Evolutionary conservation across 306 rosid species (phyloP), one percentile per base, ranked within the genome.

Genomic region (Glycine tomentella): DNA sequence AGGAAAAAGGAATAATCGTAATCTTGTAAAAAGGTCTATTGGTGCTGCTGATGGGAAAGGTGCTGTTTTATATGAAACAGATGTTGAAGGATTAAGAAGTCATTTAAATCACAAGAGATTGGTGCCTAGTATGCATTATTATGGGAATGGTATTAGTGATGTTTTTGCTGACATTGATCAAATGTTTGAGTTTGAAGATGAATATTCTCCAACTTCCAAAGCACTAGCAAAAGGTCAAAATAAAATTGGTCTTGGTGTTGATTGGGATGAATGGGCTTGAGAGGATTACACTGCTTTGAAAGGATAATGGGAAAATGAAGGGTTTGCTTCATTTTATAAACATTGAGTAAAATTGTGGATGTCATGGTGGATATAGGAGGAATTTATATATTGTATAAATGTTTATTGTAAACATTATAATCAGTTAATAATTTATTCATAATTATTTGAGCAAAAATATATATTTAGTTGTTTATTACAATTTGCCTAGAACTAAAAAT

Each of bases 1-100:
- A 97, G 98, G 1, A 75, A 96, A 96, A 84, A 88, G 98, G 90
- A 96, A 96, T 71, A 89, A 61, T 31, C 94, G 97, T 17, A 92
- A 85, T 87, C 90, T 96, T 81, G 68, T 84, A 8, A 96, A 87
- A 79, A 89, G 90, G 79, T 78, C 90, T 63, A 79, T 31, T 52
- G 97, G 78, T 77, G 58, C 87, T 80, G 33, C 82, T 72, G 89
- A 85, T 63, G 88, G 87, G 33, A 82, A 79, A 83, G 83, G 82
- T 81, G 75, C 61, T 79, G 78, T 80, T 40, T 9, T 76, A 6
- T 84, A 83, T 80, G 92, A 97, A 83, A 86, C 86, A 6, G 86
- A 89, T 80, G 84, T 85, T 69, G 94, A 88, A 81, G 90, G 87
- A 72, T 84, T 75, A 82, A 82, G 85, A 76, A 78, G 84, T 48